Conservation (phyloP, 441 rosid genomes). For the Lagerstroemia fauriei region DNA sequence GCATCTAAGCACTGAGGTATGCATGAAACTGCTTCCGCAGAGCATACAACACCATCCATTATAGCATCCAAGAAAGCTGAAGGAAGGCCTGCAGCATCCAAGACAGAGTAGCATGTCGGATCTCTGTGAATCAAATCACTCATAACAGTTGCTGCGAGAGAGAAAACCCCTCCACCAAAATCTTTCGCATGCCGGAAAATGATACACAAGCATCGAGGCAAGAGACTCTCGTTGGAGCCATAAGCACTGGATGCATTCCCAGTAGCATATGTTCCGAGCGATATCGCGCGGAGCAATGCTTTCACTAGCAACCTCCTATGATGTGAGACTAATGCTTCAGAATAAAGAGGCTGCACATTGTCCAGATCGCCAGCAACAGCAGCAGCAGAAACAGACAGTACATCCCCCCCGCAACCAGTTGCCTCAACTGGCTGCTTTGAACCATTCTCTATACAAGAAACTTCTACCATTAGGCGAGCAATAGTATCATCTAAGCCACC, state of each 20-base stretch:
- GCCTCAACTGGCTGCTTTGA: slow-evolving; percentile 57
- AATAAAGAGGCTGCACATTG: slow-evolving; percentile 63
- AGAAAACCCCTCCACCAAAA: slow-evolving; percentile 95
- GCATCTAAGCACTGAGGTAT: slow-evolving; percentile 98
- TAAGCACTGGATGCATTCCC: slow-evolving; percentile 77
- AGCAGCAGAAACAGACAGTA: slow-evolving; percentile 39
- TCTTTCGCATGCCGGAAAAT: slow-evolving; percentile 86
- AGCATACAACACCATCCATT: slow-evolving; percentile 83
- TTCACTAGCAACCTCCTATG: slow-evolving; percentile 75
- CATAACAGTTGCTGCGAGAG: slow-evolving; percentile 94
- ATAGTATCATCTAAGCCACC: slow-evolving; percentile 97
- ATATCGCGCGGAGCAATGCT: slow-evolving; percentile 85
- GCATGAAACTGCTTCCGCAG: slow-evolving; percentile 93
- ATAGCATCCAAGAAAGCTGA: slow-evolving; percentile 92
- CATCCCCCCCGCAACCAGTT: slow-evolving; percentile 46
- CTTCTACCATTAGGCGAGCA: slow-evolving; percentile 77
- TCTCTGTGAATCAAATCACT: slow-evolving; percentile 97
- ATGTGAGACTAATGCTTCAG: slow-evolving; percentile 84
- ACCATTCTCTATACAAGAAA: slow-evolving; percentile 62
- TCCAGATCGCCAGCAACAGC: slow-evolving; percentile 57
- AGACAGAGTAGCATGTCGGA: slow-evolving; percentile 84
- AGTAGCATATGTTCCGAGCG: slow-evolving; percentile 95
- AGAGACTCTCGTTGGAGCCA: slow-evolving; percentile 85
- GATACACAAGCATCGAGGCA: slow-evolving; percentile 82
- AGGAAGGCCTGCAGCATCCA: slow-evolving; percentile 90